Conservation (phyloP, 495 filamentous ascomycete genomes). For the Hypoxylon subgilvum region DNA sequence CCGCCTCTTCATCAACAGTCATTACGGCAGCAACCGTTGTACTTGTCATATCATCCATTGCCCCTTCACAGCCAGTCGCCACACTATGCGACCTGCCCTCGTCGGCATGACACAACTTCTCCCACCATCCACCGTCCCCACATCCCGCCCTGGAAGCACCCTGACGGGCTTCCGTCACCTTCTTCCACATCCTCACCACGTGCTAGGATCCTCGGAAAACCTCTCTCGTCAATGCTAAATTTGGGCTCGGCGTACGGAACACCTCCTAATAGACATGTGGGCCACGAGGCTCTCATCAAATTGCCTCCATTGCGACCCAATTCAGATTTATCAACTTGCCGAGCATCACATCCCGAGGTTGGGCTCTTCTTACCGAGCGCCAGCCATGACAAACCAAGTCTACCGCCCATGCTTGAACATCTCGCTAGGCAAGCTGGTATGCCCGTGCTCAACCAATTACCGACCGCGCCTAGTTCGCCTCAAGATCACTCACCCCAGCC, state of each 20-base stretch:
- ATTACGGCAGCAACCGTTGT: too few relatives aligned
- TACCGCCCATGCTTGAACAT: conserved; percentile 31
- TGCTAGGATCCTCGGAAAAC: conserved; percentile 64
- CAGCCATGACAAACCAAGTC: background rate
- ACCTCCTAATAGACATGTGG: too few relatives aligned
- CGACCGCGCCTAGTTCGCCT: conserved; percentile 45
- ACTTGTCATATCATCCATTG: too few relatives aligned
- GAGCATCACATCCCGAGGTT: background rate
- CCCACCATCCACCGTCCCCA: background rate
- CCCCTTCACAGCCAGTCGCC: background rate
- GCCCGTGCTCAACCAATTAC: conserved; percentile 17
- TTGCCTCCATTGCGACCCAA: conserved; percentile 41
- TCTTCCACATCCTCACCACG: conserved; percentile 67
- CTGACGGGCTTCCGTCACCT: conserved; percentile 70
- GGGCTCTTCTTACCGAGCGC: background rate
- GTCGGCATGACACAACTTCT: conserved; percentile 3
- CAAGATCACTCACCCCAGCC: conserved; percentile 2
- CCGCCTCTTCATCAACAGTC: too few relatives aligned
- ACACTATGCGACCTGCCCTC: background rate
- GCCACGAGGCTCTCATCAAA: conserved; percentile 49
- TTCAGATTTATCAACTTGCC: background rate
- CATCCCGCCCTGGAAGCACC: conserved; percentile 40
- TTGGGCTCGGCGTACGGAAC: conserved; percentile 67
- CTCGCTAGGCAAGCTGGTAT: too few relatives aligned
- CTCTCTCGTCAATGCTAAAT: conserved; percentile 76